phyloP scores from a whole-genome alignment of 2,329 filamentous ascomycete genomes.

The Ceratocystis lukuohia region DNA sequence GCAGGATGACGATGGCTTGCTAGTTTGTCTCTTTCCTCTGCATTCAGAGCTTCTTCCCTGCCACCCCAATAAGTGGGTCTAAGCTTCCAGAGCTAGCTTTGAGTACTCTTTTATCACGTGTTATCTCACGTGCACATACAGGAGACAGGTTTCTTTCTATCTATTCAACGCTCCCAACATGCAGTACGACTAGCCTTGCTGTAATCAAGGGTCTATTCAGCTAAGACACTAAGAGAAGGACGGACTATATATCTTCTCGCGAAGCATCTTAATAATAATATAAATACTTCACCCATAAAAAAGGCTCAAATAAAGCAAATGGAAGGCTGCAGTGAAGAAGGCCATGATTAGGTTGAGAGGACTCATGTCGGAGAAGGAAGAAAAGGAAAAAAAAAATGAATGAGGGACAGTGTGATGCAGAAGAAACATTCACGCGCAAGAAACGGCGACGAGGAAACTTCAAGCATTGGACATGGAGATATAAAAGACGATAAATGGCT shows the following conservation, averaged over 20 bases:
- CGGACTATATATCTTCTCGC: background rate
- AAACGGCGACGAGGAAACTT: too few relatives aligned
- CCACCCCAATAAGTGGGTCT: slow-evolving; percentile 16
- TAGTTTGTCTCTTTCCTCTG: background rate
- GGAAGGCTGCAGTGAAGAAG: too few relatives aligned
- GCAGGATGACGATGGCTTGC: background rate
- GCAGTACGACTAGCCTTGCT: background rate
- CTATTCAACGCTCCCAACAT: background rate
- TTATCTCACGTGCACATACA: background rate
- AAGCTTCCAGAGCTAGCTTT: slow-evolving; percentile 6
- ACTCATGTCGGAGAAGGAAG: too few relatives aligned
- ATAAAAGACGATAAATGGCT: background rate
- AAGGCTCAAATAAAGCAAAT: background rate
- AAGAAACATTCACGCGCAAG: too few relatives aligned
- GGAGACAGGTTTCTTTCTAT: too few relatives aligned
- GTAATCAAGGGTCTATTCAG: background rate
- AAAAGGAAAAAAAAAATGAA: too few relatives aligned
- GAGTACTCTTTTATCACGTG: background rate
- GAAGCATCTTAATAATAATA: background rate
- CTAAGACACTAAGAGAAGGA: background rate
- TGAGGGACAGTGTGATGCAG: too few relatives aligned
- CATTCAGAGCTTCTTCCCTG: slow-evolving; percentile 7
- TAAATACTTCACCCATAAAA: background rate
- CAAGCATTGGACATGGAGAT: background rate
- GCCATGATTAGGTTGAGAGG: too few relatives aligned